Conservation (phyloP, 1,139 yeast species). For the Lodderomyces elongisporus region DNA sequence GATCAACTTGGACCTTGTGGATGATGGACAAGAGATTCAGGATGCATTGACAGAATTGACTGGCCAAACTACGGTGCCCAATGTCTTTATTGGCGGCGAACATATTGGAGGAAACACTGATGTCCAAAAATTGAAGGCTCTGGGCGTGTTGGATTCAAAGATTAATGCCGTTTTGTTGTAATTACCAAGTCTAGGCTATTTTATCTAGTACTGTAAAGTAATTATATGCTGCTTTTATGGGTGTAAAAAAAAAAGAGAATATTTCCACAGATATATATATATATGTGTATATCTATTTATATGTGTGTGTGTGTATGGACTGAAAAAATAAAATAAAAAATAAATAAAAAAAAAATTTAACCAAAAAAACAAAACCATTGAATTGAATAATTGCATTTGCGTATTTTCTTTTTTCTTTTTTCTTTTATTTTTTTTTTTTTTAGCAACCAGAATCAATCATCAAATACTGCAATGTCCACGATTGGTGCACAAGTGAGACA, state of each 20-base stretch:
- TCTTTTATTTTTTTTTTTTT: conserved; percentile 1
- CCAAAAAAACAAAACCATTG: not conserved
- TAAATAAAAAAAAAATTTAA: not conserved
- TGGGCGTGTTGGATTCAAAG: conserved; percentile 30
- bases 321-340: too few relatives aligned
- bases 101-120: conserved; percentile 95
- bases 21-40: conserved; percentile 56
- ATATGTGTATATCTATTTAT: too few relatives aligned
- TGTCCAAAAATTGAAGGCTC: conserved; percentile 54
- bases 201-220: too few relatives aligned
- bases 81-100: conserved; percentile 80
- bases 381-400: not conserved
- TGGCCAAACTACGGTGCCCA: conserved; percentile 93
- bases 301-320: too few relatives aligned
- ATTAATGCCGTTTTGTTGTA: conserved; percentile 26
- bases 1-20: conserved; percentile 56
- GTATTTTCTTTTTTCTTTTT: conserved; percentile 1
- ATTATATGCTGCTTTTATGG: too few relatives aligned
- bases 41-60: conserved; percentile 69
- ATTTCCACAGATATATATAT: too few relatives aligned
- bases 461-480: too few relatives aligned
- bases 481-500: conserved; percentile 72
- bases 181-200: too few relatives aligned
- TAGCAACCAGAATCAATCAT: too few relatives aligned
- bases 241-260: too few relatives aligned